Evolutionary conservation across 2,329 filamentous ascomycete species (phyloP).

Genomic region (Thyridium curvatum): DNA sequence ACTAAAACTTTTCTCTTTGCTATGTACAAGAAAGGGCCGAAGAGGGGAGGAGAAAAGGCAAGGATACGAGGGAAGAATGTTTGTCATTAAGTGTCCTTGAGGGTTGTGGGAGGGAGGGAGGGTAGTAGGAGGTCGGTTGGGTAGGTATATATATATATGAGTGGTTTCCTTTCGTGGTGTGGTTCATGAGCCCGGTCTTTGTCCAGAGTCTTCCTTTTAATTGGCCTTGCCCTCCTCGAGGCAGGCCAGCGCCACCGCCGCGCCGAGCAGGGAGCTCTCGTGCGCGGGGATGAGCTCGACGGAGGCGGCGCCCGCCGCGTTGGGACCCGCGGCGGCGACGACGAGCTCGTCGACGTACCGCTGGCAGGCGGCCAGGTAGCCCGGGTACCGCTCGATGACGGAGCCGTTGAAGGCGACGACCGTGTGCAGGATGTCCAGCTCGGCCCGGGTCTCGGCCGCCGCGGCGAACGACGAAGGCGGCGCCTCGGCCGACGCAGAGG

Average conservation of each 20-base stretch:
- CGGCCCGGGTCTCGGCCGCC: slow-evolving; percentile 38
- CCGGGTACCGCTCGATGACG: slow-evolving; percentile 72
- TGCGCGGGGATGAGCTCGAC: slow-evolving; percentile 62
- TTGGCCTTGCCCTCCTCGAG: slow-evolving; percentile 14
- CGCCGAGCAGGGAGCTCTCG: slow-evolving; percentile 70
- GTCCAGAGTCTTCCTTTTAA: slow-evolving; percentile 1
- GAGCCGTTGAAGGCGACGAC: slow-evolving; percentile 74
- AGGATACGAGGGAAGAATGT: too few species aligned
- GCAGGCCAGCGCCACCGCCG: slow-evolving; percentile 62
- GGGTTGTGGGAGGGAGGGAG: too few species aligned
- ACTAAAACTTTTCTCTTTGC: background rate
- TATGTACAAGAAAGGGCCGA: background rate
- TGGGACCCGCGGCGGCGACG: slow-evolving; percentile 19
- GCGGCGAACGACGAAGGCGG: slow-evolving; percentile 27
- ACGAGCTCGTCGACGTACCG: slow-evolving; percentile 55
- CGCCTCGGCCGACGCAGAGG: background rate
- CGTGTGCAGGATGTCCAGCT: slow-evolving; percentile 33
- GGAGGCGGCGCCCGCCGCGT: slow-evolving; percentile 18
- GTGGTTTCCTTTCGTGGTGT: too few species aligned
- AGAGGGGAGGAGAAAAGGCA: too few species aligned
- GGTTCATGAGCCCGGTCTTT: too few species aligned
- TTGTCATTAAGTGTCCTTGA: too few species aligned
- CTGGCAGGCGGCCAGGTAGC: slow-evolving; percentile 58
- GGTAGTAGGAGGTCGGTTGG: too few species aligned
- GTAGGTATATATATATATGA: too few species aligned